These are phyloP conservation scores for Xylariaceae sp. DNA, from an alignment of 2,329 filamentous ascomycete genomes.

Conservation along the genomic window DNA sequence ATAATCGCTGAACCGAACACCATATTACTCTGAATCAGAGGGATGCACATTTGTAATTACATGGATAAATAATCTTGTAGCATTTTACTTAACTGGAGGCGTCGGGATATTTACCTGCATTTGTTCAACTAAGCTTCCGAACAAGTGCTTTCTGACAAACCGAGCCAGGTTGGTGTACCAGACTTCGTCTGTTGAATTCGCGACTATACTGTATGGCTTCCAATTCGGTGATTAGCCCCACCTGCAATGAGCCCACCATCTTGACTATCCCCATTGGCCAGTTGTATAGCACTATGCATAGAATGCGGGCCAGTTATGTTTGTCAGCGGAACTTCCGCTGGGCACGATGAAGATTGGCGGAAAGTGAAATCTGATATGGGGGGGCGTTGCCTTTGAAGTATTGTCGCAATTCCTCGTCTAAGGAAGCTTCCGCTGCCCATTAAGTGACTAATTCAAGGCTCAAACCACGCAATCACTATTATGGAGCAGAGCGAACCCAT, in stretches of 20 bases:
- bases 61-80: too few species aligned
- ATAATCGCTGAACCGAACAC: too few species aligned
- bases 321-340: slow-evolving; percentile 27
- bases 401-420: not conserved
- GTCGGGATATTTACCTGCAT: too few species aligned
- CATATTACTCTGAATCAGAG: too few species aligned
- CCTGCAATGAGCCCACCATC: not conserved
- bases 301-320: not conserved
- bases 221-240: slow-evolving; percentile 1
- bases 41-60: too few species aligned
- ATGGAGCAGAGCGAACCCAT: slow-evolving; percentile 1
- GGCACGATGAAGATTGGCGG: slow-evolving; percentile 2
- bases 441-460: too few species aligned
- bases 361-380: not conserved
- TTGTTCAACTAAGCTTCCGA: too few species aligned
- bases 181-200: not conserved
- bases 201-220: too few species aligned
- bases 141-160: too few species aligned
- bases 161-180: too few species aligned
- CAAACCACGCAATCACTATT: too few species aligned
- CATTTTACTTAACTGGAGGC: too few species aligned
- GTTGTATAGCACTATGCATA: not conserved
- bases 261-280: not conserved
- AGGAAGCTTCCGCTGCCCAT: not conserved
- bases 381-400: slow-evolving; percentile 2